Evolutionary conservation across 208 protist species (phyloP), one percentile per base, ranked within the genome.

Genomic region (Wallacemonas sp.): DNA sequence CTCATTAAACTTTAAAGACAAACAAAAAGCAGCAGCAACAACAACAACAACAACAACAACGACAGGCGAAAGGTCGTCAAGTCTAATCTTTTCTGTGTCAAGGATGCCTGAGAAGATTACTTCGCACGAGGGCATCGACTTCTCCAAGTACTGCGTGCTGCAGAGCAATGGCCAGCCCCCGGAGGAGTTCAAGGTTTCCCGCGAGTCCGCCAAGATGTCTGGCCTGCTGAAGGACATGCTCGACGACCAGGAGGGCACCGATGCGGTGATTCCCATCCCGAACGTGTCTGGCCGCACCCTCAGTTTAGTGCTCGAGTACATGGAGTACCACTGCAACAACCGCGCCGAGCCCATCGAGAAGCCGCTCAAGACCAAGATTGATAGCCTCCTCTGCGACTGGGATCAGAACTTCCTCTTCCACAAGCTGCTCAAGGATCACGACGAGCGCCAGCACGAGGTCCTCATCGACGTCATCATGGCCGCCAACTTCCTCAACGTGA

Each of bases 401-500:
- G 95, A 98, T 33, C 76, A 87, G 49, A 81, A 92, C 26, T 95
- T 92, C 49, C 77, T 96, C 47, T 93, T 86, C 72, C 83, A 76
- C 41, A 60, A 94, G 41, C 81, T 96, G 8, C 72, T 95, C n/a
- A 89, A 93, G 55, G 76, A 90, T 57, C 64, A 79, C 65, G 79
- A 92, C 60, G 85, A 93, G 69, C 80, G 75, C 48, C 81, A 96
- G 52, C 89, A 97, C 72, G 87, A 93, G 68, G 81, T 87, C 24
- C 80, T 98, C 9, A 96, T 98, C 64, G 91, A 97, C 55, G 83
- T 97, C 30, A 94, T 98, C 72, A 93, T 96, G 84, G 95, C 93
- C 1, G 95, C 95, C 3, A 97, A 98, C 72, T 98, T 97, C 63
- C 68, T 98, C n/a, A 96, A 97, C 71, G 87, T 98, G 58, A 95